phyloP scores from a whole-genome alignment of 2,329 filamentous ascomycete species.

The Lecanoromycetidae sp. region DNA sequence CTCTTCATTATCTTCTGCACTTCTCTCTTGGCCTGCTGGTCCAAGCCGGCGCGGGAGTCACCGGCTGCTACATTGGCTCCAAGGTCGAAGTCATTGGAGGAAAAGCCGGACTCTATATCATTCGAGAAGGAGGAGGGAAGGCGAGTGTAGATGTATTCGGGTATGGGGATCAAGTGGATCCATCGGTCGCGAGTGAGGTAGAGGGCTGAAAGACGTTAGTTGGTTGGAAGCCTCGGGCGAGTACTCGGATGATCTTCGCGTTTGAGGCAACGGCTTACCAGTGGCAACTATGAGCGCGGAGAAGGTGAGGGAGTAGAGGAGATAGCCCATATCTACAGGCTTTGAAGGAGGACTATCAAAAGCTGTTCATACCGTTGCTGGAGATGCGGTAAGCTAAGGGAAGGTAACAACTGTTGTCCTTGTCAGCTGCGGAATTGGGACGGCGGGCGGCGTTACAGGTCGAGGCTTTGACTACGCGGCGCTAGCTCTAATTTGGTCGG shows the following conservation, averaged over 20 bases:
- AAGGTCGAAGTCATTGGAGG: conserved; percentile 73
- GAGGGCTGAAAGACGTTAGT: conserved; percentile 41
- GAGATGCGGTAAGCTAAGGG: no score
- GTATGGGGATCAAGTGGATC: conserved; percentile 56
- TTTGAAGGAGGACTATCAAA: background rate
- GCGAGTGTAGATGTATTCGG: conserved; percentile 60
- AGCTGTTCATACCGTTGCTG: no score
- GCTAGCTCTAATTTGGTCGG: background rate
- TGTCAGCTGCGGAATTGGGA: background rate
- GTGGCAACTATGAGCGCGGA: conserved; percentile 60
- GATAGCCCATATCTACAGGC: conserved; percentile 51
- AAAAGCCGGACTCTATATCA: conserved; percentile 80
- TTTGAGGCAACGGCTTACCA: conserved; percentile 42
- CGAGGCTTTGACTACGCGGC: background rate
- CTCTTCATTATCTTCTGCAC: conserved; percentile 86
- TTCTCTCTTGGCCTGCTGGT: conserved; percentile 67
- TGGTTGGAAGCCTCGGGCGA: conserved; percentile 1
- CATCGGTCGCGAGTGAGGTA: conserved; percentile 72
- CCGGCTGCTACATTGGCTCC: conserved; percentile 64
- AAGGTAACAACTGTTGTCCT: no score
- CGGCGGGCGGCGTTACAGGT: no score
- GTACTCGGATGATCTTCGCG: background rate
- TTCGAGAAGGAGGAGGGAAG: conserved; percentile 66
- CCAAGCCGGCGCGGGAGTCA: conserved; percentile 68
- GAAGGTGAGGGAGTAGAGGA: conserved; percentile 68